phyloP scores from a whole-genome alignment of 2,329 filamentous ascomycete genomes.

The Leptographium radiaticola region DNA sequence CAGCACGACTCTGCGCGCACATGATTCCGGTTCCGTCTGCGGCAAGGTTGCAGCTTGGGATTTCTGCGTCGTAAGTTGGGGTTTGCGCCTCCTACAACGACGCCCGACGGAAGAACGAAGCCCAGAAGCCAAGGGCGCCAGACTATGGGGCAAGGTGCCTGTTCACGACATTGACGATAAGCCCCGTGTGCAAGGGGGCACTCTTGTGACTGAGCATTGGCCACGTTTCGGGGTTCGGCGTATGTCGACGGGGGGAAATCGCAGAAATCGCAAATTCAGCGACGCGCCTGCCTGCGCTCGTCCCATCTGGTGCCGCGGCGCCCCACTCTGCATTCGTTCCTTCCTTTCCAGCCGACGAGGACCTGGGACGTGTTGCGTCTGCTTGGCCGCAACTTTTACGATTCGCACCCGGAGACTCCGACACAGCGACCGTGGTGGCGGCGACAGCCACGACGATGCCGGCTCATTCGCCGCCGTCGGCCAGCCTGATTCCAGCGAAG shows the following conservation, averaged over 20 bases:
- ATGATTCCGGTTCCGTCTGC: neutral
- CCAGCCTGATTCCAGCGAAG: constrained; percentile 39
- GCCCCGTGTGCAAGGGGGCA: neutral
- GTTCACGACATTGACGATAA: neutral
- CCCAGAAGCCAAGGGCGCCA: neutral
- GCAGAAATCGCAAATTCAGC: neutral
- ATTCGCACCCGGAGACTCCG: neutral
- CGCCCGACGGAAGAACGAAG: neutral
- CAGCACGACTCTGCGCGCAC: neutral
- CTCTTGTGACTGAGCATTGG: neutral
- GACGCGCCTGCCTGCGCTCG: neutral
- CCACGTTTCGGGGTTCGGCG: neutral
- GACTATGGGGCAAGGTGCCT: neutral
- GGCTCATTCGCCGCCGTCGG: constrained; percentile 34
- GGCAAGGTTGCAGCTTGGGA: neutral
- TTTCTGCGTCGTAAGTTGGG: too few species aligned
- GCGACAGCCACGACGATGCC: constrained; percentile 23
- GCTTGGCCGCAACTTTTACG: too few species aligned
- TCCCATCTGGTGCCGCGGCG: neutral
- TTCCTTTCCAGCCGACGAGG: neutral
- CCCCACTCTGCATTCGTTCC: neutral
- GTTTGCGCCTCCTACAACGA: too few species aligned
- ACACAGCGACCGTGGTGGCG: neutral
- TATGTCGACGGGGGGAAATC: neutral
- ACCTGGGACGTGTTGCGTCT: too few species aligned